Base-by-base conservation (phyloP, 768 basidiomycete genomes). In the Rhizopogon vinicolor region DNA sequence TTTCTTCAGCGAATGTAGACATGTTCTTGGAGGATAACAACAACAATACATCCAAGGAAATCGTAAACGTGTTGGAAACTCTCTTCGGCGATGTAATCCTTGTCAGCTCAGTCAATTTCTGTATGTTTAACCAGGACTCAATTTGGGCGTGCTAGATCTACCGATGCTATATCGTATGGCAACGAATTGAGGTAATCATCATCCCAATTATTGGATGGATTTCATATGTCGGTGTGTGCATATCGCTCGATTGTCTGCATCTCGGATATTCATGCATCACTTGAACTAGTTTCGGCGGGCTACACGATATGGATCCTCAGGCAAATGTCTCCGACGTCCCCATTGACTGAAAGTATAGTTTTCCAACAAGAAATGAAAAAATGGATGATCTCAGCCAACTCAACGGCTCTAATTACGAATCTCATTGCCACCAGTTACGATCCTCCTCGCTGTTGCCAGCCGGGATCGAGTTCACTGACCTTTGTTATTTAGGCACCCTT, bases 21-120 rank as follows among this genome's bases (percentile, higher is more conserved):
- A 13, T 0, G 33, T 54, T 44, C 44, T 45, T 54, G 18, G 29
- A 29, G 12, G 31, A 53, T 43, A 33, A 3, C 0, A 45, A 7
- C n/a, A n/a, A 19, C 19, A 33, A 44, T 29, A 54, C 43, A 12
- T 43, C 55, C 28, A 58, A 53, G 29, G 60, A 58, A 50, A 48
- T 56, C 14, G 18, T 57, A 6, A 61, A 58, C 46, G 31, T 18
- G 10, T 7, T 52, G 28, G 55, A 63, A 41, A 62, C 58, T 12
- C 35, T 62, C 7, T 40, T 63, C 2, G 60, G 58, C 19, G 62
- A 63, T 33, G 54, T 37, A 35, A 52, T 63, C 44, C 51, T 63
- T 45, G 62, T 61, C 9, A 48, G 53, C 16, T 28, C 18, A 46
- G 19, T 33, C 37, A 28, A 10, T 19, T 33, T 31, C 12, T 13